A percentile compares a stretch with the other conserved stretches of the same genome.
Conservation (phyloP, 2,329 filamentous ascomycete genomes). For the Alternaria sp. region DNA sequence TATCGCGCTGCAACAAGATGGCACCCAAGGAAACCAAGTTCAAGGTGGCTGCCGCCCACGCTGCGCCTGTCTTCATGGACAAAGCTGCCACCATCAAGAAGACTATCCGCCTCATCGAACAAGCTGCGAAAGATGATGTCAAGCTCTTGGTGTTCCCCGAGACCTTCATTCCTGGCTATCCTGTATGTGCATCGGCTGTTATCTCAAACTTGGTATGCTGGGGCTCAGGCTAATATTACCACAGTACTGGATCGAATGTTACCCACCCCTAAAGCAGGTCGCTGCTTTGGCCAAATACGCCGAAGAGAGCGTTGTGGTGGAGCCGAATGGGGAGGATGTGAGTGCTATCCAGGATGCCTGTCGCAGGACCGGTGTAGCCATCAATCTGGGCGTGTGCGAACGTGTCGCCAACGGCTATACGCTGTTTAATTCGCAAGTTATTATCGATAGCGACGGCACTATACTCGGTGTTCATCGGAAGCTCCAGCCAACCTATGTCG, state of each 20-base stretch:
- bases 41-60: conserved; percentile 47
- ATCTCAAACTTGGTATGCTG: background rate
- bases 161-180: conserved; percentile 47
- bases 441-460: conserved; percentile 41
- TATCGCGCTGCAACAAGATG: conserved; percentile 13
- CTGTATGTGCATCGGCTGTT: conserved; percentile 26
- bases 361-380: conserved; percentile 37
- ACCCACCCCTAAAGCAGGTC: conserved; percentile 45
- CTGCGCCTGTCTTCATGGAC: conserved; percentile 48
- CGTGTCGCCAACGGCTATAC: conserved; percentile 42
- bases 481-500: conserved; percentile 46
- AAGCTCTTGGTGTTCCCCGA: conserved; percentile 47
- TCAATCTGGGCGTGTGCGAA: conserved; percentile 46
- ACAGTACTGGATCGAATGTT: conserved; percentile 47
- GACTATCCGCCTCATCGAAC: conserved; percentile 41
- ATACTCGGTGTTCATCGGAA: conserved; percentile 49
- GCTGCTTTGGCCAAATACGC: conserved; percentile 41
- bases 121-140: conserved; percentile 38
- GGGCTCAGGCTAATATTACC: conserved; percentile 12
- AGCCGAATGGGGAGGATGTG: conserved; percentile 38
- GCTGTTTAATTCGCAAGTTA: conserved; percentile 47
- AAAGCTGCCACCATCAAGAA: conserved; percentile 45
- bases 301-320: conserved; percentile 46
- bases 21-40: conserved; percentile 35
- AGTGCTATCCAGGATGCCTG: conserved; percentile 42